phyloP scores from a whole-genome alignment of 2,329 filamentous ascomycete species.

The Fusarium sp. region DNA sequence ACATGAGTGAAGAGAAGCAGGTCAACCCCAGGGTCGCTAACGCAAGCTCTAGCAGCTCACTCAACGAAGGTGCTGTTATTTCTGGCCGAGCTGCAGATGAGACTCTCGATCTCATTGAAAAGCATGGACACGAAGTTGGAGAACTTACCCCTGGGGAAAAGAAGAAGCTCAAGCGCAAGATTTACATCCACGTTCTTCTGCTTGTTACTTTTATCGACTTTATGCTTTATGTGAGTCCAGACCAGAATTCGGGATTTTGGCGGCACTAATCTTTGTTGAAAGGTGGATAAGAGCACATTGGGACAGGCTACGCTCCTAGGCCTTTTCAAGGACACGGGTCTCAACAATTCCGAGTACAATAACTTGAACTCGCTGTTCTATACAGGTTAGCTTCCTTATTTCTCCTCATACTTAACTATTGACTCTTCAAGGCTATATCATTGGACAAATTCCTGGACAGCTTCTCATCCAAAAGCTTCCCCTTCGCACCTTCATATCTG shows the following conservation, averaged over 20 bases:
- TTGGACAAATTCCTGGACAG: not conserved
- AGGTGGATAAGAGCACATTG: not conserved
- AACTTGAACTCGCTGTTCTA: conserved; percentile 9
- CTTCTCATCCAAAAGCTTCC: conserved; percentile 5
- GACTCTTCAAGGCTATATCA: not conserved
- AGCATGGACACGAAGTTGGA: not conserved
- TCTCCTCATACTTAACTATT: not conserved
- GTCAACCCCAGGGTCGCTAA: not conserved
- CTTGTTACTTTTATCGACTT: conserved; percentile 5
- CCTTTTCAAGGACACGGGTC: not conserved
- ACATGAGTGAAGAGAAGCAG: not conserved
- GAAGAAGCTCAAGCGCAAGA: conserved; percentile 5
- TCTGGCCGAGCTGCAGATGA: conserved; percentile 3
- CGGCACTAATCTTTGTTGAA: no score
- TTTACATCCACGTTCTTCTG: conserved; percentile 1
- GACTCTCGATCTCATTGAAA: conserved; percentile 2
- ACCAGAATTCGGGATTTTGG: not conserved
- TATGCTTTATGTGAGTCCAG: not conserved
- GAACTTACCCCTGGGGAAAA: not conserved
- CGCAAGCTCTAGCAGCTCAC: not conserved
- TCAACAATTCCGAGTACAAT: conserved; percentile 4
- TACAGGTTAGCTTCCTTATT: not conserved
- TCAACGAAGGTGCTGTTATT: not conserved
- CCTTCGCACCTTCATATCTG: not conserved
- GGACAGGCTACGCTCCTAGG: not conserved